phyloP scores from a whole-genome alignment of 1,284 basidiomycete genomes.

The Moesziomyces antarcticus region DNA sequence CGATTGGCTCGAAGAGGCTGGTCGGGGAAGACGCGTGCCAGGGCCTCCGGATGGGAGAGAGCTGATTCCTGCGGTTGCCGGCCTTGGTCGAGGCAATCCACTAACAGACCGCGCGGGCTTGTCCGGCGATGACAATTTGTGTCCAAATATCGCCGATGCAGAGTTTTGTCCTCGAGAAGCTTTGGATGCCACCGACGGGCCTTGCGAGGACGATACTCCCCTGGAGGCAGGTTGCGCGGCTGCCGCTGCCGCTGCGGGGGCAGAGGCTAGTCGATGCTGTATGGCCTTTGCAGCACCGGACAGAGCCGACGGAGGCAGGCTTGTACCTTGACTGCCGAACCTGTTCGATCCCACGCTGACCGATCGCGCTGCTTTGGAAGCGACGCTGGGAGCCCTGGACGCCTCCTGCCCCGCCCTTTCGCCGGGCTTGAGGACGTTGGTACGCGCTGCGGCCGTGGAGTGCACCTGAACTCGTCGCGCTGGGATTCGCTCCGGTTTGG shows the following conservation, averaged over 20 bases:
- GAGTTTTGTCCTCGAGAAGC: constrained; percentile 26
- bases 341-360: constrained; percentile 19
- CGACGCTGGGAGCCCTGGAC: constrained; percentile 21
- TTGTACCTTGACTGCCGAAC: constrained; percentile 15
- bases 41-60: constrained; percentile 11
- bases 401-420: background rate
- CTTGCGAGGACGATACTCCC: constrained; percentile 3
- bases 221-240: constrained; percentile 2
- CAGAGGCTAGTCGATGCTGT: background rate
- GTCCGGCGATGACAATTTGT: constrained; percentile 16
- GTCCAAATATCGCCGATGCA: constrained; percentile 20
- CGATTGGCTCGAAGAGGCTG: constrained; percentile 14
- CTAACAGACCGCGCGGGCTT: constrained; percentile 28
- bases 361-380: constrained; percentile 24
- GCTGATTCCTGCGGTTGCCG: constrained; percentile 1
- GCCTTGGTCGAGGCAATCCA: constrained; percentile 32
- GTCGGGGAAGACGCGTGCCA: constrained; percentile 35
- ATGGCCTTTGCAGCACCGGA: constrained; percentile 7
- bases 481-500: constrained; percentile 32
- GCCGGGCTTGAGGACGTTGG: constrained; percentile 4
- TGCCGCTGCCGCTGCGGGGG: background rate
- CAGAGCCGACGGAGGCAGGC: constrained; percentile 20
- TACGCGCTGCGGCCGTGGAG: constrained; percentile 4
- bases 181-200: constrained; percentile 33
- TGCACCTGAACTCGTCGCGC: constrained; percentile 36